Percentiles rank a stretch among this genome's conserved stretches.
phyloP scores from a whole-genome alignment of 2,329 filamentous ascomycete genomes.

The Epichloe gansuensis region DNA sequence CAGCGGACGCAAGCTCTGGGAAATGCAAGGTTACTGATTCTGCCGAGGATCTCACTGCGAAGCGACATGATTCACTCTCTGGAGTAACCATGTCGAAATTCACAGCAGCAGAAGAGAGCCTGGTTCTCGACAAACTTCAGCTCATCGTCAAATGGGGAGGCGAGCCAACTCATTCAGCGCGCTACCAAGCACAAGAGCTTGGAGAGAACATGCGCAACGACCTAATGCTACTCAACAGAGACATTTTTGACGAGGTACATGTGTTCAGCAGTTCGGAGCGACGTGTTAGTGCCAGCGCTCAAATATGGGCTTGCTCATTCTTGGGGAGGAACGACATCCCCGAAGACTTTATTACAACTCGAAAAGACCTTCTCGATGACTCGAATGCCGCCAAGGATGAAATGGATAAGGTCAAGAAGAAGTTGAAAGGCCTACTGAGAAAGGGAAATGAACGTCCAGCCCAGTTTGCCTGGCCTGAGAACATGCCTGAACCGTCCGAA shows the following conservation, averaged over 20 bases:
- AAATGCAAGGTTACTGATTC: slow-evolving; percentile 9
- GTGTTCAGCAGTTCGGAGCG: slow-evolving; percentile 94
- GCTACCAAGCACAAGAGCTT: slow-evolving; percentile 90
- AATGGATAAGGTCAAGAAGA: slow-evolving; percentile 99
- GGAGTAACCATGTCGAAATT: slow-evolving; percentile 88
- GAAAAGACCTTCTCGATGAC: slow-evolving; percentile 91
- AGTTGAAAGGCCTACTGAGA: slow-evolving; percentile 81
- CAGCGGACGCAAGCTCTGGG: slow-evolving; percentile 2
- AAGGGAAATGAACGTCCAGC: slow-evolving; percentile 88
- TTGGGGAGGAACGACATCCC: slow-evolving; percentile 74
- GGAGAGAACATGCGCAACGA: slow-evolving; percentile 95
- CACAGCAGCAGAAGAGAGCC: slow-evolving; percentile 81
- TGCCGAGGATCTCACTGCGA: slow-evolving; percentile 25
- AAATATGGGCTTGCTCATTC: slow-evolving; percentile 90
- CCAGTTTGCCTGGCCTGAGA: slow-evolving; percentile 95
- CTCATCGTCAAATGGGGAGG: slow-evolving; percentile 99
- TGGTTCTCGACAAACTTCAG: slow-evolving; percentile 90
- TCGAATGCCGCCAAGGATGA: slow-evolving; percentile 98
- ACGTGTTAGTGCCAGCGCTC: slow-evolving; percentile 86
- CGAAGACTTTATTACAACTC: slow-evolving; percentile 74
- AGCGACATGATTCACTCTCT: slow-evolving; percentile 71
- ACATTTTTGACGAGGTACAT: slow-evolving; percentile 81
- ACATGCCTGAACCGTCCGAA: slow-evolving; percentile 86
- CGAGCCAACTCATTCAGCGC: slow-evolving; percentile 91
- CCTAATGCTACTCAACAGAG: slow-evolving; percentile 79